These are phyloP conservation scores for Ophiostoma novo-ulmi DNA, from an alignment of 2,329 filamentous ascomycete species.

Conservation along the genomic window DNA sequence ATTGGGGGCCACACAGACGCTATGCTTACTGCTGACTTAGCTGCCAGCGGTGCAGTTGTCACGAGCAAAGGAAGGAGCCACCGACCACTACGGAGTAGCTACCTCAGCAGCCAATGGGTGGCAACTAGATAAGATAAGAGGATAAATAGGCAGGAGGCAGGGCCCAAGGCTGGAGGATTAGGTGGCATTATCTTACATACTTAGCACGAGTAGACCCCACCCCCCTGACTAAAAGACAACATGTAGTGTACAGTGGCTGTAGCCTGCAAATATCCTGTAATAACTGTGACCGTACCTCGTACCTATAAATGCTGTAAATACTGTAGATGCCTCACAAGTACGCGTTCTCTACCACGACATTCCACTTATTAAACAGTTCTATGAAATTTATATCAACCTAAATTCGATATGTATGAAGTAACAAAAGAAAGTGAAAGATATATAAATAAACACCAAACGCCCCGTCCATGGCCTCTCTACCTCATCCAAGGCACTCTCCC, in stretches of 20 bases:
- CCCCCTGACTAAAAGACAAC: slow-evolving; percentile 4
- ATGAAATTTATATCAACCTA: not conserved
- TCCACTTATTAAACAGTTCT: not conserved
- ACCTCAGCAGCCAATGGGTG: not conserved
- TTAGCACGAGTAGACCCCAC: not conserved
- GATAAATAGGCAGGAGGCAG: not conserved
- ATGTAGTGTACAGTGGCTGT: not conserved
- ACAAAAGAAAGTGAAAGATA: not conserved
- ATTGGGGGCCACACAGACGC: not conserved
- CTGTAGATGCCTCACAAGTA: not conserved
- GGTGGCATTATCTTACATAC: not conserved
- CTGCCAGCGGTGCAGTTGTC: slow-evolving; percentile 29
- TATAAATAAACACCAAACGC: slow-evolving; percentile 24
- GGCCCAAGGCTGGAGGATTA: not conserved
- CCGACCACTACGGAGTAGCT: not conserved
- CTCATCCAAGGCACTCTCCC: slow-evolving; percentile 22
- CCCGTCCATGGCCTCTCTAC: slow-evolving; percentile 27
- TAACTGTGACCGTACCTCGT: not conserved
- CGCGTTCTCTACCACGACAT: too few relatives aligned
- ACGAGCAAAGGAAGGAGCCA: slow-evolving; percentile 16
- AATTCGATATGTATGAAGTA: not conserved
- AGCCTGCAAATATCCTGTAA: not conserved
- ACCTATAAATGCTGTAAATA: too few relatives aligned
- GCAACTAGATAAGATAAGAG: not conserved
- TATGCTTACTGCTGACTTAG: slow-evolving; percentile 8